phyloP scores from a whole-genome alignment of 768 basidiomycete species.

The Pisolithus marmoratus region DNA sequence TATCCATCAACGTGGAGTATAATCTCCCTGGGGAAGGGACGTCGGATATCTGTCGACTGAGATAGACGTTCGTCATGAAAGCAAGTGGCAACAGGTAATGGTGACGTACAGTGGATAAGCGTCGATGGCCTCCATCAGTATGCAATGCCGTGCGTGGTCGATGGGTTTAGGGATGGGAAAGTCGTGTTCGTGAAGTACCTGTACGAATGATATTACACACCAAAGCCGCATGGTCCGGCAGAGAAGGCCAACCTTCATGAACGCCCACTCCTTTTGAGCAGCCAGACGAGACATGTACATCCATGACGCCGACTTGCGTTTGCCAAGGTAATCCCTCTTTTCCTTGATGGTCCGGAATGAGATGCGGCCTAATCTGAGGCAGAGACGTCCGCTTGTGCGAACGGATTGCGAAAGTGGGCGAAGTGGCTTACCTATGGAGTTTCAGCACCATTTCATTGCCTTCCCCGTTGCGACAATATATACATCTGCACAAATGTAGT shows the following conservation, averaged over 20 bases:
- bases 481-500: constrained; percentile 46
- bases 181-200: constrained; percentile 87
- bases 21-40: constrained; percentile 83
- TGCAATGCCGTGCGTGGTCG: constrained; percentile 91
- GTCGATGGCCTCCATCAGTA: constrained; percentile 95
- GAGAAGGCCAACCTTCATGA: constrained; percentile 75
- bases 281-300: constrained; percentile 98
- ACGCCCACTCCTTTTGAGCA: constrained; percentile 97
- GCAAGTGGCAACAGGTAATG: background rate
- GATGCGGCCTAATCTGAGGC: constrained; percentile 81
- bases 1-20: constrained; percentile 89
- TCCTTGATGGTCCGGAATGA: constrained; percentile 96
- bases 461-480: constrained; percentile 82
- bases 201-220: background rate
- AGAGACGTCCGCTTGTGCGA: too few species aligned
- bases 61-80: constrained; percentile 1
- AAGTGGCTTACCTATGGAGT: constrained; percentile 66
- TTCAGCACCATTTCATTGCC: constrained; percentile 89
- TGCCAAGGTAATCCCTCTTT: constrained; percentile 94
- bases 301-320: constrained; percentile 95
- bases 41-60: constrained; percentile 81
- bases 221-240: background rate
- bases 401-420: background rate
- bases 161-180: constrained; percentile 93
- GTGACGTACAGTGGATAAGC: constrained; percentile 81